These are phyloP conservation scores for Kazachstania sp. DNA, from an alignment of 1,139 yeast genomes.

Conservation along the genomic window DNA sequence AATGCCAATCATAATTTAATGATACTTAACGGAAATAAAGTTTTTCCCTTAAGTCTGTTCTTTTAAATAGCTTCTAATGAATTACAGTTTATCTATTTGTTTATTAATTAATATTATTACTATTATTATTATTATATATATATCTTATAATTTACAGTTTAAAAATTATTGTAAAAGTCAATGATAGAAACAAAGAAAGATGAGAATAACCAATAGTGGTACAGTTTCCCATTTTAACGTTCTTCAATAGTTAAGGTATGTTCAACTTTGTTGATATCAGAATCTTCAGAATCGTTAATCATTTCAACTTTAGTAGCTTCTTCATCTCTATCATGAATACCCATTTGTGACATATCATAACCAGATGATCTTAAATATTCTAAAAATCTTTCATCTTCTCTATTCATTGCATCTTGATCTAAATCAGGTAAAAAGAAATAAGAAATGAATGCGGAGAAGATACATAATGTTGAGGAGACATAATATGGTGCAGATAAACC, in stretches of 20 bases:
- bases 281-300: constrained; percentile 1
- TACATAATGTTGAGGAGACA: constrained; percentile 68
- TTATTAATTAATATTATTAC: no score
- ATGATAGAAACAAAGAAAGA: neutral
- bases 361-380: constrained; percentile 54
- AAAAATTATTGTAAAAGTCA: neutral
- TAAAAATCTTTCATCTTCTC: constrained; percentile 66
- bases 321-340: neutral
- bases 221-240: neutral
- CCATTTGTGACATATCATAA: constrained; percentile 35
- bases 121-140: no score
- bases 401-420: constrained; percentile 71
- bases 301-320: neutral
- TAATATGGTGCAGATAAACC: constrained; percentile 75
- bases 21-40: no score
- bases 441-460: constrained; percentile 62
- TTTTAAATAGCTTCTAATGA: no score
- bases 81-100: no score
- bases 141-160: neutral
- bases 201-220: neutral
- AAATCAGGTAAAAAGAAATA: constrained; percentile 69
- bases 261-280: constrained; percentile 3
- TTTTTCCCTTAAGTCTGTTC: no score
- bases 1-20: no score
- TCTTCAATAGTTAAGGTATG: neutral